Base-by-base conservation (phyloP, 495 filamentous ascomycete genomes). In the Annulohypoxylon maeteangense region DNA sequence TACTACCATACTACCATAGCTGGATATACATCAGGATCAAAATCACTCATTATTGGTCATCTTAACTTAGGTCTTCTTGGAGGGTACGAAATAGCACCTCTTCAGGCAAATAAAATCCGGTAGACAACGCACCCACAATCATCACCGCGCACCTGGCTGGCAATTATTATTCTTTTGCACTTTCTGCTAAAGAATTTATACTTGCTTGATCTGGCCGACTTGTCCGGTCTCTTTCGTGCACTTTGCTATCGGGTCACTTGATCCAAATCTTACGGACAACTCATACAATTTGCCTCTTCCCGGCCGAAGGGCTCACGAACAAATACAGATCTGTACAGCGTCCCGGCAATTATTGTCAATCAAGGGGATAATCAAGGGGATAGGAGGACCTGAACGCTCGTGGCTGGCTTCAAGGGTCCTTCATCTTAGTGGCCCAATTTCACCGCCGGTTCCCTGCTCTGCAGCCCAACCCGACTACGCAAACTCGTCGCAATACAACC, bases 351-450 rank as follows among this genome's bases (percentile, higher is more conserved):
- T 40, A 65, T 20, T 59, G 23, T 36, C 44, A 64, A 32, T 42
- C 45, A 61, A 62, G 23, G 36, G 48, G 65, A 44, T 6, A 64
- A 32, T 42, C 45, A 61, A 62, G 23, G 36, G 48, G 65, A 44
- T 6, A 54, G 48, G 47, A 42, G 53, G 27, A 64, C 34, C 60
- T 70, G 66, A 58, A 69, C 58, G 40, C 64, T 71, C 55, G 62
- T 58, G 60, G 68, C 62, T 67, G 51, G 64, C 50, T 29, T 62
- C 60, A 57, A 65, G 62, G 65, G 55, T 66, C 61, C 18, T 45
- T 59, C 70, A 20, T 69, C 40, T 63, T 68, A 73, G 70, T 73
- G 70, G 70, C 70, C 70, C 70, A 73, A 69, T 73, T 73, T 69
- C 65, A 69, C 70, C 70, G 65, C 70, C 55, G 54, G 61, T 69